These are phyloP conservation scores for Typha latifolia DNA, from an alignment of 176 grass and related monocot species.

Conservation along the genomic window DNA sequence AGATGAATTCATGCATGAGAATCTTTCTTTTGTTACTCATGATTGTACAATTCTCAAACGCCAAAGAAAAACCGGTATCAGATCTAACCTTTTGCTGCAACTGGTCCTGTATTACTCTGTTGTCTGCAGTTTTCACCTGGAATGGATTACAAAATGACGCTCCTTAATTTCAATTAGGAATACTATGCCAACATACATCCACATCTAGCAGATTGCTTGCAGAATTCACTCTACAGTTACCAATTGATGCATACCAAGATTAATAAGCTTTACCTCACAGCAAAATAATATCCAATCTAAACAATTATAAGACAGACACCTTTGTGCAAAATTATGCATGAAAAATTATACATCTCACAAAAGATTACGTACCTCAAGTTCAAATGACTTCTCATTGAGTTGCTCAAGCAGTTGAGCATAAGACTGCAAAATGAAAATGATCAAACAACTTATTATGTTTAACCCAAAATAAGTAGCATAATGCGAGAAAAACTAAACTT, in stretches of 20 bases:
- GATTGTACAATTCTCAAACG: conserved; percentile 2
- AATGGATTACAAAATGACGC: conserved; percentile 26
- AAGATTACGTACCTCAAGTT: conserved; percentile 74
- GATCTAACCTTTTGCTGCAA: conserved; percentile 73
- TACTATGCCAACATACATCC: not conserved
- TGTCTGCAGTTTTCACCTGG: conserved; percentile 93
- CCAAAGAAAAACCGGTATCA: not conserved
- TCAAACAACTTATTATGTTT: conserved; percentile 21
- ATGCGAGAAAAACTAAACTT: conserved; percentile 30
- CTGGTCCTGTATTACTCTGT: conserved; percentile 95
- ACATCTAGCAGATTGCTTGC: not conserved
- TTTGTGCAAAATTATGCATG: not conserved
- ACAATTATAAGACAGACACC: too few species aligned
- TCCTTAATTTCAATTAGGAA: not conserved
- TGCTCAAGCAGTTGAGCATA: conserved; percentile 77
- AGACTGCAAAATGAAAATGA: conserved; percentile 52
- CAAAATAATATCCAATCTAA: too few species aligned
- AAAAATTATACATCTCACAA: conserved; percentile 4
- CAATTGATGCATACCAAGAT: not conserved
- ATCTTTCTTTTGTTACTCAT: not conserved
- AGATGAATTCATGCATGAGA: conserved; percentile 14
- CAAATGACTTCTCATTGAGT: conserved; percentile 88
- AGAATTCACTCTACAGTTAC: not conserved
- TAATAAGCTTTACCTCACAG: not conserved
- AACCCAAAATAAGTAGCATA: conserved; percentile 10